Evolutionary conservation across 2,329 filamentous ascomycete genomes (phyloP).

Genomic region (Ceratocystis cubensis): DNA sequence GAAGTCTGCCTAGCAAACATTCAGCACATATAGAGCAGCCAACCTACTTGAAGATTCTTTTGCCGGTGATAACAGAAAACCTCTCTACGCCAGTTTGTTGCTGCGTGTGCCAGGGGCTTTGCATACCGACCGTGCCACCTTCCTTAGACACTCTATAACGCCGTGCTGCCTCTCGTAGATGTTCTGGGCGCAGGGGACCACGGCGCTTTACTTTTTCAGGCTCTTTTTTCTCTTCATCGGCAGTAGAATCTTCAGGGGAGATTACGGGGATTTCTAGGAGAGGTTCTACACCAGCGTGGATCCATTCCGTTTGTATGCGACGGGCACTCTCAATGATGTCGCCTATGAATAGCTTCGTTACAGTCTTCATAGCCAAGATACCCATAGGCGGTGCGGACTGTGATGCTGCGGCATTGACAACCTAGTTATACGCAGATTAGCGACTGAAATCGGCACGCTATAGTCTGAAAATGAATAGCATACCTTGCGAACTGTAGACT

Average conservation of each 20-base stretch:
- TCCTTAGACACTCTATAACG: slow-evolving; percentile 52
- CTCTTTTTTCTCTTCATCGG: slow-evolving; percentile 20
- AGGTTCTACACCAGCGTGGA: slow-evolving; percentile 43
- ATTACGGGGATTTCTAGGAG: slow-evolving; percentile 41
- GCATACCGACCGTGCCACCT: slow-evolving; percentile 48
- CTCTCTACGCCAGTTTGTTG: slow-evolving; percentile 47
- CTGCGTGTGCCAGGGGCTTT: slow-evolving; percentile 49
- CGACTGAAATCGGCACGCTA: slow-evolving; percentile 13
- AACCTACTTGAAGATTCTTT: slow-evolving; percentile 39
- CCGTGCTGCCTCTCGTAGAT: slow-evolving; percentile 59
- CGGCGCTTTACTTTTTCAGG: slow-evolving; percentile 26
- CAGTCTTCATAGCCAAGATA: slow-evolving; percentile 61
- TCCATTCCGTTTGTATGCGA: slow-evolving; percentile 59
- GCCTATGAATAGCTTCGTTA: slow-evolving; percentile 65
- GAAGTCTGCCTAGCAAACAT: neutral
- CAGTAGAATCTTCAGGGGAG: slow-evolving; percentile 26
- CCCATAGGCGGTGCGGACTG: slow-evolving; percentile 65
- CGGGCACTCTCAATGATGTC: slow-evolving; percentile 62
- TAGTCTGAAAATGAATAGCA: slow-evolving; percentile 23
- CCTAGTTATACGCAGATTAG: slow-evolving; percentile 29
- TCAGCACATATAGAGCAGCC: neutral
- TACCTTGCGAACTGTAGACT: slow-evolving; percentile 56
- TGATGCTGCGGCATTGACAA: slow-evolving; percentile 69
- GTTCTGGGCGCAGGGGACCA: slow-evolving; percentile 57
- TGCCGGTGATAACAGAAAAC: slow-evolving; percentile 42